Conservation (phyloP, 108 stramenopile species). For the Schizochytrium sp. region DNA sequence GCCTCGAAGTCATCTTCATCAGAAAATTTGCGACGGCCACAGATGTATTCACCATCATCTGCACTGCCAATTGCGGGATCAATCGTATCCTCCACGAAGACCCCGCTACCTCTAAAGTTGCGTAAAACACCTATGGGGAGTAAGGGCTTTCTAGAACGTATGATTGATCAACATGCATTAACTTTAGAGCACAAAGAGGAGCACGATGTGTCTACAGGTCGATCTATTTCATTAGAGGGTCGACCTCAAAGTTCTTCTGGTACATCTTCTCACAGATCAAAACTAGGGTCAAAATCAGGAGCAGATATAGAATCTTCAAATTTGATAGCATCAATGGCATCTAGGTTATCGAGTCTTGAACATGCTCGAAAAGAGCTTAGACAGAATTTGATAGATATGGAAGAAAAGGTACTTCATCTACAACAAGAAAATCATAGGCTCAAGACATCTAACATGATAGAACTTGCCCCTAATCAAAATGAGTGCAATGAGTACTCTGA, state of each 20-base stretch:
- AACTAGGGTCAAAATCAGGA: too few species aligned
- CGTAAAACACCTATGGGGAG: too few species aligned
- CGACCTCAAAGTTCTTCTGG: too few species aligned
- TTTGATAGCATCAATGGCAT: conserved; percentile 11
- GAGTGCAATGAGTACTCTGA: background rate
- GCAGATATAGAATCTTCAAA: background rate
- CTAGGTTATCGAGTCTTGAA: background rate
- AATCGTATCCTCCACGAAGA: too few species aligned
- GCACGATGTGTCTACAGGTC: too few species aligned
- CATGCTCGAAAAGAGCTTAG: background rate
- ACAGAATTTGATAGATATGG: conserved; percentile 7
- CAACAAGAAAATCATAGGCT: background rate
- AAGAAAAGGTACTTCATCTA: background rate
- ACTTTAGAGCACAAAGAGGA: too few species aligned
- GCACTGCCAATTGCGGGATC: background rate
- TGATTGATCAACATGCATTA: too few species aligned
- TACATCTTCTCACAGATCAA: too few species aligned
- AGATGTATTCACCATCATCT: too few species aligned
- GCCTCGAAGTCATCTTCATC: background rate
- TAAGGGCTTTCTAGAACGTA: too few species aligned
- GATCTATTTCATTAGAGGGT: too few species aligned
- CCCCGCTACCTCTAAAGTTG: too few species aligned
- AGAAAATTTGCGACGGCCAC: background rate
- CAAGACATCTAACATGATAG: background rate
- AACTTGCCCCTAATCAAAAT: background rate